phyloP scores from a whole-genome alignment of 2,329 filamentous ascomycete genomes.

The Fusarium napiforme region DNA sequence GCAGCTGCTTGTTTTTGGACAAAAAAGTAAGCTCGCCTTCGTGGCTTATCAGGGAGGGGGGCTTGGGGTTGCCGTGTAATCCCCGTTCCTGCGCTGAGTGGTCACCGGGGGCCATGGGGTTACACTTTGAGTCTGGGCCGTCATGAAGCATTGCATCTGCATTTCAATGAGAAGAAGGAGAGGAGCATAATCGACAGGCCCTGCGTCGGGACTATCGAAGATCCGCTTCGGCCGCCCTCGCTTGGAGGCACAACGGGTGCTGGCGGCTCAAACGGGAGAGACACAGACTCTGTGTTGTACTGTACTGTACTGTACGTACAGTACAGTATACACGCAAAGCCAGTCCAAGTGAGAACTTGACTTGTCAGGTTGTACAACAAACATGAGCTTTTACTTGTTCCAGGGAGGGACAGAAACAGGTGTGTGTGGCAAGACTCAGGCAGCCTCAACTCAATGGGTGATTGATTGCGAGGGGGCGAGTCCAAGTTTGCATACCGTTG shows the following conservation, averaged over 20 bases:
- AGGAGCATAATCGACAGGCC: constrained; percentile 16
- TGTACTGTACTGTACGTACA: not conserved
- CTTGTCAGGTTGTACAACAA: constrained; percentile 36
- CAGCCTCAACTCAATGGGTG: constrained; percentile 11
- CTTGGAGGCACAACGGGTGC: constrained; percentile 29
- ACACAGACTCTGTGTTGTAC: not conserved
- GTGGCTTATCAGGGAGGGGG: constrained; percentile 15
- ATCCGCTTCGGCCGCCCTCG: constrained; percentile 31
- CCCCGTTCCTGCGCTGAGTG: constrained; percentile 21
- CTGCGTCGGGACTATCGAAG: constrained; percentile 29
- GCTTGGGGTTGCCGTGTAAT: constrained; percentile 23
- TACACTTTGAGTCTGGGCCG: constrained; percentile 2
- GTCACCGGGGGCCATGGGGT: constrained; percentile 25
- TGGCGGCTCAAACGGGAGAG: constrained; percentile 26
- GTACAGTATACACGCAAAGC: not conserved
- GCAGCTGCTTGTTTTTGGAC: constrained; percentile 42
- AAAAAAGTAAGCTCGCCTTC: constrained; percentile 26
- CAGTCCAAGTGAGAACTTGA: constrained; percentile 19
- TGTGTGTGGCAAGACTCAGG: constrained; percentile 30
- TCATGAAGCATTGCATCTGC: constrained; percentile 9
- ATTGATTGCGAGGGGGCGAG: constrained; percentile 20
- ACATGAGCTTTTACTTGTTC: constrained; percentile 8
- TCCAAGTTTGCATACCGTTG: constrained; percentile 25
- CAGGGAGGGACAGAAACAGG: constrained; percentile 11
- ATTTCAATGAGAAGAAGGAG: constrained; percentile 2